Percentiles rank a stretch among this genome's conserved stretches.
Evolutionary conservation across 371 early-diverging fungal genomes (phyloP).

Genomic region (Chytridium lagenaria): DNA sequence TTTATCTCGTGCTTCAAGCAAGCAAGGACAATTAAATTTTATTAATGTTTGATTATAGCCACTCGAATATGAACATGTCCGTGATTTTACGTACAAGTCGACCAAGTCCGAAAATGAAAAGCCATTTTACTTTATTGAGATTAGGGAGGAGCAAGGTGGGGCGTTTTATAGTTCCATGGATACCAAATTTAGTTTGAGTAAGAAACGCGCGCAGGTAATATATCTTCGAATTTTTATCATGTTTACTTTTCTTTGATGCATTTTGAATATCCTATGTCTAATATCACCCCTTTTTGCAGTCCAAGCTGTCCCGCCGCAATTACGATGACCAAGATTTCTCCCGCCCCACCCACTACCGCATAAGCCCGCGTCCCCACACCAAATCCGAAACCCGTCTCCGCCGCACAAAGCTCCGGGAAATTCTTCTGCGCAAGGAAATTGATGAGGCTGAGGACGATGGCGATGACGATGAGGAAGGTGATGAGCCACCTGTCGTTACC

Average conservation of each 20-base stretch:
- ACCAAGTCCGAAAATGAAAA: background rate
- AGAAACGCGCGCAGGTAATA: constrained; percentile 17
- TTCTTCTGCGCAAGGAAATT: background rate
- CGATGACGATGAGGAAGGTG: constrained; percentile 9
- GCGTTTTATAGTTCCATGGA: constrained; percentile 12
- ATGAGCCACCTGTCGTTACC: constrained; percentile 11
- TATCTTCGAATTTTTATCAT: too few relatives aligned
- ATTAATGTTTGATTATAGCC: too few relatives aligned
- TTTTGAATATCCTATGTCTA: background rate
- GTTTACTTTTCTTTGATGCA: background rate
- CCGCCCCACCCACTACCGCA: background rate
- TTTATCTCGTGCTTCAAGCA: too few relatives aligned
- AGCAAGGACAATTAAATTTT: too few relatives aligned
- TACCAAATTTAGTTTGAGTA: background rate
- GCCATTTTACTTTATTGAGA: constrained; percentile 6
- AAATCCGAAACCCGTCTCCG: background rate
- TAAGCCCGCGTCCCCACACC: background rate
- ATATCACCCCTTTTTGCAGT: background rate
- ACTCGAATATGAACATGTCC: constrained; percentile 10
- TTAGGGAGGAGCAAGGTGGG: constrained; percentile 15
- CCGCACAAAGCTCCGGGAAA: background rate
- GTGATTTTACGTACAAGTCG: constrained; percentile 14
- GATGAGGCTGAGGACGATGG: constrained; percentile 16
- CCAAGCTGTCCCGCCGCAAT: background rate
- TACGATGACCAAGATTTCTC: background rate